These are phyloP conservation scores for Alectoria sarmentosa DNA, from an alignment of 495 filamentous ascomycete genomes.

Conservation along the genomic window DNA sequence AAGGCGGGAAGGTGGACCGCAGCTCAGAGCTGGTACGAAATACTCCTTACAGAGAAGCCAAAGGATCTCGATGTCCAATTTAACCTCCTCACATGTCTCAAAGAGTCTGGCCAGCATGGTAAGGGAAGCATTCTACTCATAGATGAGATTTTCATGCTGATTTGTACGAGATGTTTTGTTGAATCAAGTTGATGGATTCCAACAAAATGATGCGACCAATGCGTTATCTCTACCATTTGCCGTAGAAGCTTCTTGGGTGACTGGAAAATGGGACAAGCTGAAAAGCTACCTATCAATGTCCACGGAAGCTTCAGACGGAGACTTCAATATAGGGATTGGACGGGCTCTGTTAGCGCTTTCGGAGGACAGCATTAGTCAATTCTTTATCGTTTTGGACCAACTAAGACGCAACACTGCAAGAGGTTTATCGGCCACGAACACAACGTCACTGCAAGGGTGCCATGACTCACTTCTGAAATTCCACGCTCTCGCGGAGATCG, in stretches of 20 bases:
- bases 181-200: slow-evolving; percentile 74
- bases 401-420: slow-evolving; percentile 64
- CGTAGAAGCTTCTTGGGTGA: slow-evolving; percentile 87
- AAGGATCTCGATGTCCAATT: slow-evolving; percentile 68
- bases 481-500: slow-evolving; percentile 81
- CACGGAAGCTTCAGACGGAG: slow-evolving; percentile 47
- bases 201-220: slow-evolving; percentile 43
- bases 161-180: slow-evolving; percentile 61
- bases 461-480: slow-evolving; percentile 76
- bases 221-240: slow-evolving; percentile 67
- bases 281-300: slow-evolving; percentile 57
- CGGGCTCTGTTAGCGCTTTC: slow-evolving; percentile 60
- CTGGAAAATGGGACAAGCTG: slow-evolving; percentile 68
- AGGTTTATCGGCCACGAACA: slow-evolving; percentile 64
- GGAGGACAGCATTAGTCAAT: slow-evolving; percentile 44
- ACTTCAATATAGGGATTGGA: slow-evolving; percentile 80
- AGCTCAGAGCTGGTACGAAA: slow-evolving; percentile 95
- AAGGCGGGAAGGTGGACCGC: slow-evolving; percentile 97
- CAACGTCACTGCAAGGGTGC: slow-evolving; percentile 69
- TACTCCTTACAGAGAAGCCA: slow-evolving; percentile 71
- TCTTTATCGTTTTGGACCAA: slow-evolving; percentile 51
- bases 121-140: slow-evolving; percentile 23
- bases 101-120: slow-evolving; percentile 89
- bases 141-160: slow-evolving; percentile 7
- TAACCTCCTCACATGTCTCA: slow-evolving; percentile 80